These are phyloP conservation scores for Oemleria cerasiformis DNA, from an alignment of 306 rosid genomes.

Conservation along the genomic window DNA sequence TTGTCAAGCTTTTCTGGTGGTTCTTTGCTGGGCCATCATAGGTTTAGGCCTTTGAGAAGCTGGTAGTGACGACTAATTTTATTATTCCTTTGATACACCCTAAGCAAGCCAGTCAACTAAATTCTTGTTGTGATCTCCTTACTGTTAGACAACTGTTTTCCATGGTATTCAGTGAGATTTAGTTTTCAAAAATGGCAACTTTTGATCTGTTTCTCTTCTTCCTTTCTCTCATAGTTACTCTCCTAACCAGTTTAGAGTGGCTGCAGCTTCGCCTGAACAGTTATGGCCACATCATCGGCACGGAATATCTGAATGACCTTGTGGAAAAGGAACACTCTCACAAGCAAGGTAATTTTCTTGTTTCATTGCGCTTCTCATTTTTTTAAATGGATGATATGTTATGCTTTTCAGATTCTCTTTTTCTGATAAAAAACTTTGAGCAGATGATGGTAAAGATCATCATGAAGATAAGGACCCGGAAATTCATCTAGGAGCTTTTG, in stretches of 20 bases:
- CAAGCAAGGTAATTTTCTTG: conserved; percentile 57
- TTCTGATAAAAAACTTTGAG: conserved; percentile 23
- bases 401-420: background rate
- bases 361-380: conserved; percentile 20
- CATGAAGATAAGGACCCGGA: conserved; percentile 53
- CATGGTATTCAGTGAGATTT: background rate
- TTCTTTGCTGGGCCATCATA: background rate
- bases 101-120: background rate
- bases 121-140: background rate
- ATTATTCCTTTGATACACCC: background rate
- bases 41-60: background rate
- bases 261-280: conserved; percentile 89
- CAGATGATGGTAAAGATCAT: conserved; percentile 59
- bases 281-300: conserved; percentile 77
- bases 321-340: conserved; percentile 83
- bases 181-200: background rate
- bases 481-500: conserved; percentile 50
- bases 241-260: conserved; percentile 30
- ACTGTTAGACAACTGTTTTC: background rate
- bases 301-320: conserved; percentile 92
- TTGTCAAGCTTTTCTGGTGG: background rate
- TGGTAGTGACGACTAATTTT: background rate
- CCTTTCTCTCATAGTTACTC: conserved; percentile 11
- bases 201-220: background rate
- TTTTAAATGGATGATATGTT: background rate